Evolutionary conservation across 257 asterid species (phyloP).

Genomic region (Nicotiana sylvestris): DNA sequence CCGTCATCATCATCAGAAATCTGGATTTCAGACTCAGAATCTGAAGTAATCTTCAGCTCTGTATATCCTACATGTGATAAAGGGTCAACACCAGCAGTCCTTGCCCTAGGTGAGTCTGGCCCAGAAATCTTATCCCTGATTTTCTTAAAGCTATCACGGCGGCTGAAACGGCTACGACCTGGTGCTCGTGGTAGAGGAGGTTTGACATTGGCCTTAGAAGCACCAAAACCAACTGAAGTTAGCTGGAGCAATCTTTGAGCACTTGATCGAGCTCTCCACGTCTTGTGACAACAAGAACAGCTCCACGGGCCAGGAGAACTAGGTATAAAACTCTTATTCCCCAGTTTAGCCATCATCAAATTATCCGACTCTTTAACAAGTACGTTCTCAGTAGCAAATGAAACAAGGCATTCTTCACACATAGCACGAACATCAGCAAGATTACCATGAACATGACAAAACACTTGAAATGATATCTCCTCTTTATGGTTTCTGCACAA

Average conservation of each 20-base stretch:
- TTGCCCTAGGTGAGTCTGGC: constrained; percentile 22
- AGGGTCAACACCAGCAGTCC: constrained; percentile 23
- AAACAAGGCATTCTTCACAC: constrained; percentile 72
- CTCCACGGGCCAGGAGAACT: constrained; percentile 35
- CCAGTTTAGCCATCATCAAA: constrained; percentile 44
- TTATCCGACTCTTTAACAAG: constrained; percentile 34
- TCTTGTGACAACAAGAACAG: constrained; percentile 64
- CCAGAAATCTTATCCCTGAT: constrained; percentile 56
- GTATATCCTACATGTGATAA: constrained; percentile 65
- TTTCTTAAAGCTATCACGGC: constrained; percentile 68
- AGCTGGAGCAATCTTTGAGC: constrained; percentile 52
- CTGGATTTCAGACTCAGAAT: constrained; percentile 73
- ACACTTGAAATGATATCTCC: constrained; percentile 61
- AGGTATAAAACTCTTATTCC: constrained; percentile 36
- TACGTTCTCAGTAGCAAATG: constrained; percentile 31
- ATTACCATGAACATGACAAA: constrained; percentile 51
- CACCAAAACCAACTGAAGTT: constrained; percentile 51
- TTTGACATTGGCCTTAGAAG: constrained; percentile 67
- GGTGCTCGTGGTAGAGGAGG: constrained; percentile 80
- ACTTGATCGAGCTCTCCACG: constrained; percentile 47
- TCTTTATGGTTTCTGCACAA: constrained; percentile 57
- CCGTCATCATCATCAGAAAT: constrained; percentile 70
- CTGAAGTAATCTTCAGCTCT: constrained; percentile 65
- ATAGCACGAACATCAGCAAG: constrained; percentile 51
- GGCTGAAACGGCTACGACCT: constrained; percentile 62